phyloP scores from a whole-genome alignment of 148 eudicot genomes.

The Limonium bicolor region DNA sequence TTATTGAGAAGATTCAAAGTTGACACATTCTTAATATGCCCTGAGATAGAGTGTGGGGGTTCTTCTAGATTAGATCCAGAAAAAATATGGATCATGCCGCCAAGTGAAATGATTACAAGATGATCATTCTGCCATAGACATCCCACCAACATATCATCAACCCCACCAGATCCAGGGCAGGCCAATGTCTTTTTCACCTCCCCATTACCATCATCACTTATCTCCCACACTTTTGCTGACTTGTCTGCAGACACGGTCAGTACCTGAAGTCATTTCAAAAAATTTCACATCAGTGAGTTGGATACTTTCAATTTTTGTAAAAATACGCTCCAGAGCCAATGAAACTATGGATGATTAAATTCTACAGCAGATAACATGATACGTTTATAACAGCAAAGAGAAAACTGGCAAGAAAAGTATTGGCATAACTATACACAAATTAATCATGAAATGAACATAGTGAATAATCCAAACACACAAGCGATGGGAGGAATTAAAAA shows the following conservation, averaged over 20 bases:
- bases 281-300: too few relatives aligned
- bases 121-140: constrained; percentile 93
- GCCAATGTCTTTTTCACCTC: constrained; percentile 37
- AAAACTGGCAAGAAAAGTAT: too few relatives aligned
- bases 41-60: constrained; percentile 52
- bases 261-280: constrained; percentile 61
- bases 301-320: too few relatives aligned
- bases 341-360: too few relatives aligned
- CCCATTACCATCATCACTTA: constrained; percentile 66
- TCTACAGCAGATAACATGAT: too few relatives aligned
- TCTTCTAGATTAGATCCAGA: constrained; percentile 68
- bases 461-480: too few relatives aligned
- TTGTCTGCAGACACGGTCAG: constrained; percentile 95
- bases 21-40: constrained; percentile 83
- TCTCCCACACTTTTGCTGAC: constrained; percentile 85
- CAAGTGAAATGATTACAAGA: constrained; percentile 80
- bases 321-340: too few relatives aligned
- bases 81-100: constrained; percentile 63
- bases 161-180: constrained; percentile 72
- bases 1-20: constrained; percentile 47
- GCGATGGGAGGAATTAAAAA: too few relatives aligned
- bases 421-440: too few relatives aligned
- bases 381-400: too few relatives aligned
- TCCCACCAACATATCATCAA: constrained; percentile 94
- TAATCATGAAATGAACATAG: too few relatives aligned